Conservation (phyloP, 2,329 filamentous ascomycete species). For the Drechmeria coniospora region DNA sequence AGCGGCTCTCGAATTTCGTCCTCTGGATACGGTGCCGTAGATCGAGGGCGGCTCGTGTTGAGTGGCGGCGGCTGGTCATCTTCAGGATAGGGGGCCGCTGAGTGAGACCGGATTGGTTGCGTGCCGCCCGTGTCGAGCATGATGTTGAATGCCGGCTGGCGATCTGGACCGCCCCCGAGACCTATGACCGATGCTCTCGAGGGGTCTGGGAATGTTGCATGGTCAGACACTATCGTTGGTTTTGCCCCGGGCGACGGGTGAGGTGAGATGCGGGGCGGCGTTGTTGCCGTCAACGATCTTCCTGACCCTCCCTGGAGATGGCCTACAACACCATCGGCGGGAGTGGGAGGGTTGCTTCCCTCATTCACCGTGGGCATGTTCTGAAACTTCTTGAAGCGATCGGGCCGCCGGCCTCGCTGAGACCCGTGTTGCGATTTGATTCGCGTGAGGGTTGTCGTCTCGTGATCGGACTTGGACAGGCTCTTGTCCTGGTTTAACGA, state of each 20-base stretch:
- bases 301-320: no score
- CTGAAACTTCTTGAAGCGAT: constrained; percentile 37
- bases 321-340: no score
- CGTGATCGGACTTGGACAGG: constrained; percentile 80
- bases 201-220: constrained; percentile 30
- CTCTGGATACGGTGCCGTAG: constrained; percentile 36
- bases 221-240: constrained; percentile 22
- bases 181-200: constrained; percentile 25
- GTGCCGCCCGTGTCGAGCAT: constrained; percentile 23
- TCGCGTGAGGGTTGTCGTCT: constrained; percentile 72
- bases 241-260: constrained; percentile 25
- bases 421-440: constrained; percentile 74
- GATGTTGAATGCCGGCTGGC: constrained; percentile 35
- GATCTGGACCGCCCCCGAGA: constrained; percentile 17
- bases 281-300: no score
- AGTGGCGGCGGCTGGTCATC: constrained; percentile 45
- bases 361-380: constrained; percentile 37
- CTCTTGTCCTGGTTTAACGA: constrained; percentile 71
- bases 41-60: constrained; percentile 26
- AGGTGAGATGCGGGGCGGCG: constrained; percentile 19
- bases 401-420: constrained; percentile 44
- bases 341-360: constrained; percentile 15
- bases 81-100: constrained; percentile 54
- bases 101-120: constrained; percentile 27
- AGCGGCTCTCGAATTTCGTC: constrained; percentile 25